Conservation (phyloP, 164 flowering plant genomes). For the Nymphaea colorata region DNA sequence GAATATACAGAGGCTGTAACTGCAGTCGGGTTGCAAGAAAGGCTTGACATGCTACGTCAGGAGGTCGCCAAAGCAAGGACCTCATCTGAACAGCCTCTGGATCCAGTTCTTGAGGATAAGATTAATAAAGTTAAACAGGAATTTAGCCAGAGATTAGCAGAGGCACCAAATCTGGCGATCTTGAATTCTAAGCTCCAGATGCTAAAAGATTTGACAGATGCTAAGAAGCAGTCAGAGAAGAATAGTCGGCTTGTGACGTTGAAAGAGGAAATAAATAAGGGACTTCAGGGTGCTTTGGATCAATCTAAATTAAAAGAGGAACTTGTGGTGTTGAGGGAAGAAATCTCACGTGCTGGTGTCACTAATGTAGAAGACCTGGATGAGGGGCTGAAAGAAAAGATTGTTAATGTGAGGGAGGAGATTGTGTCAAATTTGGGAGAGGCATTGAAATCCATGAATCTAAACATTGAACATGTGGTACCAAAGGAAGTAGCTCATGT, state of each 20-base stretch:
- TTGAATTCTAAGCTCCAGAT: constrained; percentile 12
- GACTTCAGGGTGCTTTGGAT: constrained; percentile 5
- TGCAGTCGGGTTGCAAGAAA: constrained; percentile 26
- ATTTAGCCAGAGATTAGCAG: constrained; percentile 9
- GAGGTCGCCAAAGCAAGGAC: constrained; percentile 11
- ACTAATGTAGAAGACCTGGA: constrained; percentile 18
- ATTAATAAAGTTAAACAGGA: constrained; percentile 18
- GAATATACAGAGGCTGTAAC: constrained; percentile 24
- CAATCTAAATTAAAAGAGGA: constrained; percentile 16
- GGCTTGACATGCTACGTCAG: constrained; percentile 19
- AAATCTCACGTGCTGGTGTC: constrained; percentile 12
- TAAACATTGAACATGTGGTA: constrained; percentile 25
- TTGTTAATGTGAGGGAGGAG: constrained; percentile 22
- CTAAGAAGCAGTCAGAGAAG: constrained; percentile 14
- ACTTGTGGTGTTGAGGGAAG: constrained; percentile 15
- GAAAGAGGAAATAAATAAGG: constrained; percentile 19
- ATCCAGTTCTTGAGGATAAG: constrained; percentile 15
- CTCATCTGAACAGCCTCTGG: constrained; percentile 11
- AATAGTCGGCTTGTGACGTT: constrained; percentile 17
- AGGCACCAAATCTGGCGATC: constrained; percentile 3
- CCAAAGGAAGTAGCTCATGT: constrained; percentile 9
- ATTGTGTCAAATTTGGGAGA: constrained; percentile 12
- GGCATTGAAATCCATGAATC: constrained; percentile 25
- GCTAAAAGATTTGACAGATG: constrained; percentile 12
- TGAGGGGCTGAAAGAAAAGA: constrained; percentile 17